These are phyloP conservation scores for Debaryomycetaceae sp. DNA, from an alignment of 1,139 yeast species.

Conservation along the genomic window DNA sequence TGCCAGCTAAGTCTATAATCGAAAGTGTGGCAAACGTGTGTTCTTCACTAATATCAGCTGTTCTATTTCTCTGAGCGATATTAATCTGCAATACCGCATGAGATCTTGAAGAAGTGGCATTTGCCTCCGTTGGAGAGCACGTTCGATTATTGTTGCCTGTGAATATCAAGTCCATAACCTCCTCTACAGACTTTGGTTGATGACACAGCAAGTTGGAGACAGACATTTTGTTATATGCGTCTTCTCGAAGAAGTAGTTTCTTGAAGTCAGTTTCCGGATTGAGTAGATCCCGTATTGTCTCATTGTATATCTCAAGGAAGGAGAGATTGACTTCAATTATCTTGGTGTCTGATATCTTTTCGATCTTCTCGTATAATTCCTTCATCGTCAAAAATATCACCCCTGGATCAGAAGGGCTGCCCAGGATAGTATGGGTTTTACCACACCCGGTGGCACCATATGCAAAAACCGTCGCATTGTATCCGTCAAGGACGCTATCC, in stretches of 20 bases:
- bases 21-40: slow-evolving; percentile 78
- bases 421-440: slow-evolving; percentile 89
- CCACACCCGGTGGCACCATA: slow-evolving; percentile 99
- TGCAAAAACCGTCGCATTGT: slow-evolving; percentile 89
- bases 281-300: slow-evolving; percentile 75
- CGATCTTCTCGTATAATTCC: slow-evolving; percentile 65
- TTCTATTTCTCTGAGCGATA: slow-evolving; percentile 58
- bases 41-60: slow-evolving; percentile 62
- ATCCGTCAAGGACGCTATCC: slow-evolving; percentile 77
- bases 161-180: slow-evolving; percentile 76
- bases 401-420: slow-evolving; percentile 72
- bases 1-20: slow-evolving; percentile 89
- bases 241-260: slow-evolving; percentile 65
- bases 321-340: slow-evolving; percentile 62
- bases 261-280: slow-evolving; percentile 48
- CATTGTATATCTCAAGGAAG: slow-evolving; percentile 87
- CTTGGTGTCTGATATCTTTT: slow-evolving; percentile 50
- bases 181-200: slow-evolving; percentile 60
- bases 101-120: slow-evolving; percentile 84
- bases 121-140: slow-evolving; percentile 86
- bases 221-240: slow-evolving; percentile 59
- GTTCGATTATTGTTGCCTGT: slow-evolving; percentile 76
- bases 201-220: slow-evolving; percentile 74
- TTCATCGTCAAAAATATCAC: slow-evolving; percentile 75
- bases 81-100: slow-evolving; percentile 89